Evolutionary conservation across 1,284 basidiomycete genomes (phyloP).

Genomic region (Rhizoctonia solani): DNA sequence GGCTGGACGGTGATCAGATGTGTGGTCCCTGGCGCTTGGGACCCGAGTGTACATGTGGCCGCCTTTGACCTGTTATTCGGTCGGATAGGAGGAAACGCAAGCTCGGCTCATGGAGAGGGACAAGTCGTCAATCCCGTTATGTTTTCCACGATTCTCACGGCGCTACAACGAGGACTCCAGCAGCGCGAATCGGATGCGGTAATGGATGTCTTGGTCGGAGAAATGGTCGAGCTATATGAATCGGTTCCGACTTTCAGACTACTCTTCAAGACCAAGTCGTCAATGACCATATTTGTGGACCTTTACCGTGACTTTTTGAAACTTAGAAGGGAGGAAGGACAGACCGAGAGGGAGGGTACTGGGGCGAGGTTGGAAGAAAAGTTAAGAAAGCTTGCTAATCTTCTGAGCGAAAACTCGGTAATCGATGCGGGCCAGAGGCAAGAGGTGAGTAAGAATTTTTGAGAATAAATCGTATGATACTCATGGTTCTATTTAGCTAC

Average conservation of each 20-base stretch:
- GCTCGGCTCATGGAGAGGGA: constrained; percentile 8
- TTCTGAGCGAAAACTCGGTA: constrained; percentile 63
- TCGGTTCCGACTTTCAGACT: constrained; percentile 66
- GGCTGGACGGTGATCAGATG: constrained; percentile 73
- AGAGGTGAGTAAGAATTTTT: constrained; percentile 54
- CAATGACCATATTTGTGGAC: constrained; percentile 65
- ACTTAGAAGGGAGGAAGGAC: neutral
- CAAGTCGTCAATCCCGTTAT: constrained; percentile 64
- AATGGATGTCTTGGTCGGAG: constrained; percentile 66
- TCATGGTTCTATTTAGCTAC: neutral
- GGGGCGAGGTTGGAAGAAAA: constrained; percentile 52
- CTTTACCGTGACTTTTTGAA: constrained; percentile 61
- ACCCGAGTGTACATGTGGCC: constrained; percentile 61
- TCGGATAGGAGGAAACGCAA: constrained; percentile 41
- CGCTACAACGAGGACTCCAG: constrained; percentile 53
- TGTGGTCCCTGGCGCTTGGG: constrained; percentile 69
- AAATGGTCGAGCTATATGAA: constrained; percentile 65
- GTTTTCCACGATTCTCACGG: constrained; percentile 66
- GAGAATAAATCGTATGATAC: neutral
- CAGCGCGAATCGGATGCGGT: constrained; percentile 46
- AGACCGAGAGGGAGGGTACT: neutral
- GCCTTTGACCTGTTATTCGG: constrained; percentile 70
- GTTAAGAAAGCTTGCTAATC: constrained; percentile 65
- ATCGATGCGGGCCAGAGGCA: constrained; percentile 65
- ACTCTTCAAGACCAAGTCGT: constrained; percentile 69